Base-by-base conservation (phyloP, 2,329 filamentous ascomycete genomes). In the Alternaria gaisen region DNA sequence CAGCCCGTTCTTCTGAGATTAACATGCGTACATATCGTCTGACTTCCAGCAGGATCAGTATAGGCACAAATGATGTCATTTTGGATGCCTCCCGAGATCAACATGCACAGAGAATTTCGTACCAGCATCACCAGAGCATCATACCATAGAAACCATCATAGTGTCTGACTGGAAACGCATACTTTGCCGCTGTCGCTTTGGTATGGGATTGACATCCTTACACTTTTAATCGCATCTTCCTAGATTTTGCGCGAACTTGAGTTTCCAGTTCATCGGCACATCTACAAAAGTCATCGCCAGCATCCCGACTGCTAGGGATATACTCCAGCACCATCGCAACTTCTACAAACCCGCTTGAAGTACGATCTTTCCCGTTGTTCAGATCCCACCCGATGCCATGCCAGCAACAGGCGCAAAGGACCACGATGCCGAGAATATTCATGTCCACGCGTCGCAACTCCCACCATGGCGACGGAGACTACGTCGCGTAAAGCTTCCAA, bases 61-160 rank as follows among this genome's bases (percentile, higher is more conserved):
- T 22, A 42, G 14, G 51, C 34, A 42, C 26, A 40, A 22, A 43
- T 53, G 38, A 53, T 41, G 51, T 53, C 51, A 53, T 38, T 16
- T 32, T 38, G 12, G 18, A 53, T 26, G 26, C 18, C 20, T 42
- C 28, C 28, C 28, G 28, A 30, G 9, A 3, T 30, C 28, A 11
- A 30, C 28, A 30, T 30, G 28, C 28, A 11, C 28, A 5, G 3
- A 11, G 9, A 11, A 30, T 10, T 30, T 11, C 28, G 1, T 30
- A 30, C 28, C 28, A 30, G 28, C 28, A 30, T 30, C 28, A 30
- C 28, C 28, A 30, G 28, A 30, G 28, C 28, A 30, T 30, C 28
- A 30, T 38, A 18, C 16, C 16, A 18, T 52, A 16, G 36, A n/a
- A 38, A 18, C n/a, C 6, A n/a, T 38, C 16, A 16, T 38, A 9